phyloP scores from a whole-genome alignment of 1,139 yeast species.

The Suzukiozyma palmioleophila region DNA sequence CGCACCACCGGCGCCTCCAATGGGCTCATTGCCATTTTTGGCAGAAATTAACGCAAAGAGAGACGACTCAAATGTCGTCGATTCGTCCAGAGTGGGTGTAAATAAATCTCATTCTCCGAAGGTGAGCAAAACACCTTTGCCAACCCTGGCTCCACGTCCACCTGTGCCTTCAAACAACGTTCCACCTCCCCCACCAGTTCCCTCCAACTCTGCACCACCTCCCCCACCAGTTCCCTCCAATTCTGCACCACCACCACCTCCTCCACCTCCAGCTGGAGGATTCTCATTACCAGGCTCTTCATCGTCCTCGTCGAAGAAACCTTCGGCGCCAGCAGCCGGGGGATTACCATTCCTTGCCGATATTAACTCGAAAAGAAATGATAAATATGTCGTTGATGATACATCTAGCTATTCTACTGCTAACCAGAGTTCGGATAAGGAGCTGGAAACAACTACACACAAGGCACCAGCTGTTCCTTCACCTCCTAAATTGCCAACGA shows the following conservation, averaged over 20 bases:
- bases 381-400: conserved; percentile 34
- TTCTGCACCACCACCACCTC: conserved; percentile 11
- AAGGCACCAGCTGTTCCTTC: conserved; percentile 13
- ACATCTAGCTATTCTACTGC: conserved; percentile 15
- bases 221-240: conserved; percentile 16
- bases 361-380: conserved; percentile 38
- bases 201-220: conserved; percentile 12
- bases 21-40: conserved; percentile 41
- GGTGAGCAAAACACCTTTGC: not conserved
- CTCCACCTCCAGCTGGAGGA: conserved; percentile 18
- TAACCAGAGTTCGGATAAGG: conserved; percentile 5
- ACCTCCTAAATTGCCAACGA: conserved; percentile 12
- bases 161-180: conserved; percentile 8
- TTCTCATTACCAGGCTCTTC: conserved; percentile 9
- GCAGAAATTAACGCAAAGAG: conserved; percentile 55
- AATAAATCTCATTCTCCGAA: conserved; percentile 4
- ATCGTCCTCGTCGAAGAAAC: conserved; percentile 6
- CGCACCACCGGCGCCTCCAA: conserved; percentile 18
- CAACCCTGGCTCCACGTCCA: not conserved
- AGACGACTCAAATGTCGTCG: conserved; percentile 58
- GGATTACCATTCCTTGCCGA: conserved; percentile 40
- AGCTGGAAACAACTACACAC: conserved; percentile 13
- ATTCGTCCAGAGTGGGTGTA: conserved; percentile 16
- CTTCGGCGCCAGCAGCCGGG: conserved; percentile 22
- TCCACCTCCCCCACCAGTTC: conserved; percentile 12